Base-by-base conservation (phyloP, 768 basidiomycete genomes). In the Kwoniella dendrophila region DNA sequence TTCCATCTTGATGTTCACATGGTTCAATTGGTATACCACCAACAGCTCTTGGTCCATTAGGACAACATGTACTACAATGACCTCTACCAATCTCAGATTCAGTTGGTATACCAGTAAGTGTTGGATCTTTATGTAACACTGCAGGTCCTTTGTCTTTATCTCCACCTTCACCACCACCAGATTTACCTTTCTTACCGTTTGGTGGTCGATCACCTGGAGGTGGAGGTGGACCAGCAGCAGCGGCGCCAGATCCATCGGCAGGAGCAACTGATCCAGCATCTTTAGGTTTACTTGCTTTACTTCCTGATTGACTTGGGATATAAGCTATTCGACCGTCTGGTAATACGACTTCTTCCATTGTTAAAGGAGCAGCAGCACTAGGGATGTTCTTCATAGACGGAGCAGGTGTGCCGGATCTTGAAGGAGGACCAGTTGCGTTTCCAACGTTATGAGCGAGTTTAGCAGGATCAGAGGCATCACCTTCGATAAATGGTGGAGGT, bases 1-100 rank as follows among this genome's bases (percentile, higher is more conserved):
- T 44, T 30, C 67, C 70, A 48, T 63, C 64, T 64, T 74, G 70
- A 59, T 74, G 73, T 6, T 59, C 70, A 36, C 70, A 72, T 1
- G 68, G 68, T 30, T 66, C 56, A 33, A 67, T 63, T 4, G 72
- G 72, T 34, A 57, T 48, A 6, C 67, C 68, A 16, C 30, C 50
- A 11, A 27, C 40, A n/a, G 53, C 61, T 32, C 56, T 53, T 2
- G 70, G 70, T 36, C 57, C 73, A 54, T 56, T 29, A 14, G 73
- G 73, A 65, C 70, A 74, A 47, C 73, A 74, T 5, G 70, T 64
- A 26, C 59, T 59, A 49, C 73, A 74, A 41, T 74, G 73, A 4
- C 66, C 66, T 30, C 49, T 26, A 32, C 66, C 68, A 18, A 68
- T 22, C n/a, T 62, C 66, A 16, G 68, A 69, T 47, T 68, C 66